phyloP scores from a whole-genome alignment of 2,329 filamentous ascomycete genomes.

The Bipolaris victoriae region DNA sequence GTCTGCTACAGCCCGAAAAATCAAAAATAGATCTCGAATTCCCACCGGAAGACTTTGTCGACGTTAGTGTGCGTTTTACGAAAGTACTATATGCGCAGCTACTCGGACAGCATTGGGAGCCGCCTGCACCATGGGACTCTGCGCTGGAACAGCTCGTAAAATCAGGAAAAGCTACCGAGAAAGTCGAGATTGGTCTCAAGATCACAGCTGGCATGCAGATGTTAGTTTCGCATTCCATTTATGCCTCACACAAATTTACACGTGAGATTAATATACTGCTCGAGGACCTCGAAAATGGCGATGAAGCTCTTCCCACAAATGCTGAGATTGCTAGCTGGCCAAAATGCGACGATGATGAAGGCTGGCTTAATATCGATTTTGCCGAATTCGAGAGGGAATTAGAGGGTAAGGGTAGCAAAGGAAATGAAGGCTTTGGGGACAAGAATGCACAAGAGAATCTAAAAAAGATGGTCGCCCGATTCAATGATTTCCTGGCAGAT shows the following conservation, averaged over 20 bases:
- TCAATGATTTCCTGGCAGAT: slow-evolving; percentile 89
- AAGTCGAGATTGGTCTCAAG: slow-evolving; percentile 81
- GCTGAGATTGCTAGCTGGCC: slow-evolving; percentile 76
- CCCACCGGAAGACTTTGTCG: slow-evolving; percentile 78
- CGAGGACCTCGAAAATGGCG: slow-evolving; percentile 75
- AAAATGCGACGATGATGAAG: slow-evolving; percentile 77
- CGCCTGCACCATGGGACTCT: slow-evolving; percentile 63
- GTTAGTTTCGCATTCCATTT: slow-evolving; percentile 71
- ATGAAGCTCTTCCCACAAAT: slow-evolving; percentile 72
- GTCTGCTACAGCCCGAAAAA: slow-evolving; percentile 65
- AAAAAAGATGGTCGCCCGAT: slow-evolving; percentile 89
- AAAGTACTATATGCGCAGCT: slow-evolving; percentile 90
- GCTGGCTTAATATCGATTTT: slow-evolving; percentile 92
- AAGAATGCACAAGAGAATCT: slow-evolving; percentile 74
- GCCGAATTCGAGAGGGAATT: slow-evolving; percentile 86
- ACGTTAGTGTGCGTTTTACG: slow-evolving; percentile 80
- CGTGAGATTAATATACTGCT: slow-evolving; percentile 79
- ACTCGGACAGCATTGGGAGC: slow-evolving; percentile 78
- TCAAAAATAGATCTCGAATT: slow-evolving; percentile 64
- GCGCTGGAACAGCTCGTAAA: slow-evolving; percentile 44
- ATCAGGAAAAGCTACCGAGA: slow-evolving; percentile 45
- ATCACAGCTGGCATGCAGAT: slow-evolving; percentile 90
- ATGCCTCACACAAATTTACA: slow-evolving; percentile 70
- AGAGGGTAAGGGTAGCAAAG: slow-evolving; percentile 52
- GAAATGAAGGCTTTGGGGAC: slow-evolving; percentile 62